Evolutionary conservation across 1,139 yeast genomes (phyloP).

Genomic region (Lodderomyces oxycetoniae): DNA sequence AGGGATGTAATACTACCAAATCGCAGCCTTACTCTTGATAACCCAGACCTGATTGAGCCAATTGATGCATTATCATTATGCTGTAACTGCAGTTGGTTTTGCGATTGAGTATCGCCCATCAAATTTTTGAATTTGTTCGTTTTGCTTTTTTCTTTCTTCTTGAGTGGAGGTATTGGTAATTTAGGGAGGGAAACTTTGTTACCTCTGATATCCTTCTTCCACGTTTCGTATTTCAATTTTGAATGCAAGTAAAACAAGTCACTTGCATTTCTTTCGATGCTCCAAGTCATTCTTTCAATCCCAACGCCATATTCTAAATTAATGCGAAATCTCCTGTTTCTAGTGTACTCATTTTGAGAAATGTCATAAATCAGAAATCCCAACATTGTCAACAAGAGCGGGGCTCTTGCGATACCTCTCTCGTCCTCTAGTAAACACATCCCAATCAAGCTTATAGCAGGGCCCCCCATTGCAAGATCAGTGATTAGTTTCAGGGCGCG

Average conservation of each 20-base stretch:
- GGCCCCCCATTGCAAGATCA: constrained; percentile 67
- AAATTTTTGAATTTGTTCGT: constrained; percentile 2
- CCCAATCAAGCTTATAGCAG: constrained; percentile 74
- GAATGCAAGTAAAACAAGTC: constrained; percentile 70
- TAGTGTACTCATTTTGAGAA: constrained; percentile 37
- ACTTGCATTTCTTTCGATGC: constrained; percentile 64
- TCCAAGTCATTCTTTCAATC: constrained; percentile 73
- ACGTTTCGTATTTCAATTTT: constrained; percentile 50
- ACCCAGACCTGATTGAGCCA: constrained; percentile 6
- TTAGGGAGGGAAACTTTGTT: constrained; percentile 27
- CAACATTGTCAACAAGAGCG: constrained; percentile 68
- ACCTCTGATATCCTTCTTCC: constrained; percentile 25
- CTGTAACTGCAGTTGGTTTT: background rate
- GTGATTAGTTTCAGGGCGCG: constrained; percentile 62
- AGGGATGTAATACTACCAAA: constrained; percentile 26
- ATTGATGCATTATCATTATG: constrained; percentile 9
- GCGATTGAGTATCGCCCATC: constrained; percentile 1
- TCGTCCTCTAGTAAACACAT: constrained; percentile 76
- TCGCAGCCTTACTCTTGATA: constrained; percentile 30
- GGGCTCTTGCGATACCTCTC: constrained; percentile 72
- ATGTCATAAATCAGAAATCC: constrained; percentile 60
- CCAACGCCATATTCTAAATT: constrained; percentile 91
- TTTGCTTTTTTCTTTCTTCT: constrained; percentile 11
- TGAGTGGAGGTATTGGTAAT: constrained; percentile 29
- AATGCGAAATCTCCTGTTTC: constrained; percentile 54